Percentiles rank a stretch among this genome's conserved stretches.
Conservation (phyloP, 352 stramenopile genomes). For the Aphanomyces euteiches region DNA sequence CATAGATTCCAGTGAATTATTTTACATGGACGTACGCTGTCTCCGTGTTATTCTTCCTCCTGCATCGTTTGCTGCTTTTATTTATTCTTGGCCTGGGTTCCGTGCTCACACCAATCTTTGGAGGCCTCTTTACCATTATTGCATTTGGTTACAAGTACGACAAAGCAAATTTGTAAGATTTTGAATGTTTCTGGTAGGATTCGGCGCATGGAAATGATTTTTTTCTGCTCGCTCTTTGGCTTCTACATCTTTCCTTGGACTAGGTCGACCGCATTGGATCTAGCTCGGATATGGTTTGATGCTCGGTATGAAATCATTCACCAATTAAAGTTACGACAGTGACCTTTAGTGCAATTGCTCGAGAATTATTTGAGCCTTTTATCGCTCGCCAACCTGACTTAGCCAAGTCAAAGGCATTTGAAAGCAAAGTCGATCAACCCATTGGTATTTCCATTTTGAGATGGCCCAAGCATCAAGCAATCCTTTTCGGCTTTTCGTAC, state of each 20-base stretch:
- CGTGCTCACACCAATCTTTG: slow-evolving; percentile 24
- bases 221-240: slow-evolving; percentile 2
- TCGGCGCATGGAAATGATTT: slow-evolving; percentile 22
- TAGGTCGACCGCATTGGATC: slow-evolving; percentile 2
- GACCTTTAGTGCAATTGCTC: slow-evolving; percentile 6
- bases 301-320: slow-evolving; percentile 1
- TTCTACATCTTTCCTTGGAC: slow-evolving; percentile 12
- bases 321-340: background rate
- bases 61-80: background rate
- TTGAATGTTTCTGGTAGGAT: slow-evolving; percentile 7
- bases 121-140: slow-evolving; percentile 14
- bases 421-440: background rate
- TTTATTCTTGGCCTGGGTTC: slow-evolving; percentile 10
- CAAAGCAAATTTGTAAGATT: background rate
- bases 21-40: slow-evolving; percentile 19
- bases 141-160: slow-evolving; percentile 24
- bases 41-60: background rate
- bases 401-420: background rate
- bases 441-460: background rate
- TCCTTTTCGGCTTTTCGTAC: slow-evolving; percentile 25
- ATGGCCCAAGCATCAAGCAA: slow-evolving; percentile 14
- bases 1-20: slow-evolving; percentile 9
- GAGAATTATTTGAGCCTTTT: slow-evolving; percentile 14
- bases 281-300: slow-evolving; percentile 19
- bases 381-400: slow-evolving; percentile 5